These are phyloP conservation scores for Ambispora gerdemannii DNA, from an alignment of 192 early-diverging fungal species.

Conservation along the genomic window DNA sequence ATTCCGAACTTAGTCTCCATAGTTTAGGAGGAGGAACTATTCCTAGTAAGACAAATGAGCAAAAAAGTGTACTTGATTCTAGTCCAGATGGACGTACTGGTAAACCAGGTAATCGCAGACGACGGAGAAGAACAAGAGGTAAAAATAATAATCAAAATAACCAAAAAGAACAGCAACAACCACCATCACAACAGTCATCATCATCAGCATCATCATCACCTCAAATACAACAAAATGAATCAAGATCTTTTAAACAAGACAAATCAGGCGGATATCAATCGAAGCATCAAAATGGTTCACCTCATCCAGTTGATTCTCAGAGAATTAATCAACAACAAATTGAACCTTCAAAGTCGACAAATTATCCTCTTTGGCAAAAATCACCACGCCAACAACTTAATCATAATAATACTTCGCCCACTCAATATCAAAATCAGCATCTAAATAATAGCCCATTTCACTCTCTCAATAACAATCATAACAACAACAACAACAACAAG, in stretches of 20 bases:
- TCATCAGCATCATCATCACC: neutral
- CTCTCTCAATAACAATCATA: no score
- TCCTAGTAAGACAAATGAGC: neutral
- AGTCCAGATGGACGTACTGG: neutral
- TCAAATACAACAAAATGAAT: no score
- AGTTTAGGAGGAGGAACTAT: no score
- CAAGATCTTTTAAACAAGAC: neutral
- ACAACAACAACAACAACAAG: no score
- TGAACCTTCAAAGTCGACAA: neutral
- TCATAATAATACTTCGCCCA: neutral
- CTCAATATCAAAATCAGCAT: neutral
- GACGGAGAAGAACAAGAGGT: constrained; percentile 17
- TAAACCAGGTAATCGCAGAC: constrained; percentile 10
- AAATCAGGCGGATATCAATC: neutral
- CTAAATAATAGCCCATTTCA: neutral
- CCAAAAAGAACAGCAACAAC: constrained; percentile 1
- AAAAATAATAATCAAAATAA: constrained; percentile 17
- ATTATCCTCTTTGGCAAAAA: neutral
- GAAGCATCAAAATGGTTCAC: neutral
- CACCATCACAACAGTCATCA: neutral
- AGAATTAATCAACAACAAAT: neutral
- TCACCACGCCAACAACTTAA: neutral
- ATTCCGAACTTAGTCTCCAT: neutral
- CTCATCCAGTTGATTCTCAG: neutral
- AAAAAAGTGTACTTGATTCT: neutral